phyloP scores from a whole-genome alignment of 2,329 filamentous ascomycete genomes.

The Microsporum canis region DNA sequence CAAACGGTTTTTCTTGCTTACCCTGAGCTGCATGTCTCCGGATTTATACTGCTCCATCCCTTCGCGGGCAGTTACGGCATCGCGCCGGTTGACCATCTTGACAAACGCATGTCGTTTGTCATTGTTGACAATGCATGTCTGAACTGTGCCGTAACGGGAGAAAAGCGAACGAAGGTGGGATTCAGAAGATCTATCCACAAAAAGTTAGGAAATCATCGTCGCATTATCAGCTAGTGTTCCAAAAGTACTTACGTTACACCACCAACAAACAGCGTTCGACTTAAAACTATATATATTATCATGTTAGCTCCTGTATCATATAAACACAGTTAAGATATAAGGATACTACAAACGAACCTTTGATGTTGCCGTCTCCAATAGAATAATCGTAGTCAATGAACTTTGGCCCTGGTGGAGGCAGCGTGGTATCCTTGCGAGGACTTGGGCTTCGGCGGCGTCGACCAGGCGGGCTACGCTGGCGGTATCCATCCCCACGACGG shows the following conservation, averaged over 20 bases:
- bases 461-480: slow-evolving; percentile 71
- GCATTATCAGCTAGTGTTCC: neutral
- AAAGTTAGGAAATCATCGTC: slow-evolving; percentile 15
- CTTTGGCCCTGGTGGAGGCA: slow-evolving; percentile 49
- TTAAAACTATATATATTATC: slow-evolving; percentile 50
- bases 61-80: slow-evolving; percentile 72
- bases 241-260: slow-evolving; percentile 66
- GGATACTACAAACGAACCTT: slow-evolving; percentile 39
- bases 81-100: slow-evolving; percentile 86
- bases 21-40: slow-evolving; percentile 60
- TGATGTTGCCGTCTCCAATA: slow-evolving; percentile 67
- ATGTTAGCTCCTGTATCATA: slow-evolving; percentile 37
- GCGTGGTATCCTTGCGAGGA: slow-evolving; percentile 34
- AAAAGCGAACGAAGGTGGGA: slow-evolving; percentile 73
- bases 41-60: slow-evolving; percentile 73
- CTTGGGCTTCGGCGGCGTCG: slow-evolving; percentile 56
- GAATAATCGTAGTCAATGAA: slow-evolving; percentile 68
- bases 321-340: slow-evolving; percentile 25
- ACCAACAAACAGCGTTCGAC: slow-evolving; percentile 90
- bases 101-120: slow-evolving; percentile 98
- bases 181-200: slow-evolving; percentile 55
- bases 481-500: slow-evolving; percentile 53
- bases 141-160: slow-evolving; percentile 69
- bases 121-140: slow-evolving; percentile 95
- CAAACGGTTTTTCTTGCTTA: slow-evolving; percentile 35